phyloP scores from a whole-genome alignment of 805 yeast genomes.

The Kregervanrija pseudodelftensis region DNA sequence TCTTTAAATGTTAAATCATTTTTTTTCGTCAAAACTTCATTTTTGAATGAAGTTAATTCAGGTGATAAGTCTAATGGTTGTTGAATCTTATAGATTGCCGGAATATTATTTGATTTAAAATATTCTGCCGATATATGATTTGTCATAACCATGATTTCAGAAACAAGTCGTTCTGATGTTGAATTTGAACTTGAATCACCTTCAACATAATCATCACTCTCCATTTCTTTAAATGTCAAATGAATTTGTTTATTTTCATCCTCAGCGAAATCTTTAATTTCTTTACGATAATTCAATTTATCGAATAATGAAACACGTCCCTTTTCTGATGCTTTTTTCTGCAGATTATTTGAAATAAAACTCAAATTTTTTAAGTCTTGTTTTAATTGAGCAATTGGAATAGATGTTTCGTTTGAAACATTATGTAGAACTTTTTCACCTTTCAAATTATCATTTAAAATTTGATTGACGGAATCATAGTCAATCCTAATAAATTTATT shows the following conservation, averaged over 20 bases:
- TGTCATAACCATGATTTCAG: constrained; percentile 79
- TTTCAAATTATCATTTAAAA: constrained; percentile 28
- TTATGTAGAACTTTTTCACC: constrained; percentile 4
- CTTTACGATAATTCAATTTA: constrained; percentile 15
- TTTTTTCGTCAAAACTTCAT: constrained; percentile 16
- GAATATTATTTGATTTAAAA: constrained; percentile 36
- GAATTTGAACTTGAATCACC: constrained; percentile 17
- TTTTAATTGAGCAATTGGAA: constrained; percentile 7
- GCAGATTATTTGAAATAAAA: constrained; percentile 24
- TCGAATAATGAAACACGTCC: constrained; percentile 30
- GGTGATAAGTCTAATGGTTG: constrained; percentile 18
- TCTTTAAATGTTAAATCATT: constrained; percentile 31
- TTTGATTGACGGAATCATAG: constrained; percentile 54
- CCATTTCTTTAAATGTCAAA: constrained; percentile 16
- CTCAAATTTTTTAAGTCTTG: constrained; percentile 33
- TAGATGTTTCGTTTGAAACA: constrained; percentile 2
- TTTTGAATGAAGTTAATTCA: constrained; percentile 15
- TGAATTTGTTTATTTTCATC: constrained; percentile 20
- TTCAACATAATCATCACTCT: constrained; percentile 9
- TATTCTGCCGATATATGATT: constrained; percentile 53
- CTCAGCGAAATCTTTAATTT: constrained; percentile 15
- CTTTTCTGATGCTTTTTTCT: constrained; percentile 23
- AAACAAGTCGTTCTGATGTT: constrained; percentile 57
- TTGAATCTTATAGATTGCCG: constrained; percentile 42
- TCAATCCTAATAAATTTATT: constrained; percentile 47